phyloP scores from a whole-genome alignment of 495 filamentous ascomycete genomes.

The Aspergillus carlsbadensis region DNA sequence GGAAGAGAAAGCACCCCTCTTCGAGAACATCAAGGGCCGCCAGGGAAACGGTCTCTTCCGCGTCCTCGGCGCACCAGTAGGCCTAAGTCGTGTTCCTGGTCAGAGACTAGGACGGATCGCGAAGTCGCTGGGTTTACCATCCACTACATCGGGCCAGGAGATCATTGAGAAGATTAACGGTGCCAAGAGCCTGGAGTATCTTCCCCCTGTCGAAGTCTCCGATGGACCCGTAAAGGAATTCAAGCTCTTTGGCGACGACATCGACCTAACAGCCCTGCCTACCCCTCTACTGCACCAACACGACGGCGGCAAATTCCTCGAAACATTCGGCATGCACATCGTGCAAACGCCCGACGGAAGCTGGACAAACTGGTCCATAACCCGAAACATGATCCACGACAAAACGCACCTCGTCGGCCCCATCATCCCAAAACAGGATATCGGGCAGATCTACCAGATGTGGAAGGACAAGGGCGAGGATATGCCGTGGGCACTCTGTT shows the following conservation, averaged over 20 bases:
- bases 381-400: slow-evolving; percentile 35
- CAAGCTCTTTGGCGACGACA: slow-evolving; percentile 26
- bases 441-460: slow-evolving; percentile 32
- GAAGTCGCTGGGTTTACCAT: slow-evolving; percentile 26
- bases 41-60: slow-evolving; percentile 31
- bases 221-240: slow-evolving; percentile 33
- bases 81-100: slow-evolving; percentile 19
- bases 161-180: slow-evolving; percentile 30
- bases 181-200: slow-evolving; percentile 15
- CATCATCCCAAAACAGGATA: slow-evolving; percentile 32
- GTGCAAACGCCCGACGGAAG: slow-evolving; percentile 30
- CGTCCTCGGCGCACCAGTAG: slow-evolving; percentile 35
- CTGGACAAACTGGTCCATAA: slow-evolving; percentile 43
- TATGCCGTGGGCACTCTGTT: slow-evolving; percentile 34
- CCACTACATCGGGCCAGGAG: slow-evolving; percentile 23
- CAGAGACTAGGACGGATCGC: slow-evolving; percentile 31
- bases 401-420: slow-evolving; percentile 26
- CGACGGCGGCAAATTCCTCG: slow-evolving; percentile 40
- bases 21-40: slow-evolving; percentile 36
- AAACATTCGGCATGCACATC: slow-evolving; percentile 35
- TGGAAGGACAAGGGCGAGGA: slow-evolving; percentile 35
- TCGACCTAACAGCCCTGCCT: slow-evolving; percentile 33
- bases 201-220: slow-evolving; percentile 24
- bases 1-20: slow-evolving; percentile 35
- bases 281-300: slow-evolving; percentile 30